A percentile compares a stretch with the other conserved stretches of the same genome.
Conservation (phyloP, 1,284 basidiomycete species). For the Irpex sp. region DNA sequence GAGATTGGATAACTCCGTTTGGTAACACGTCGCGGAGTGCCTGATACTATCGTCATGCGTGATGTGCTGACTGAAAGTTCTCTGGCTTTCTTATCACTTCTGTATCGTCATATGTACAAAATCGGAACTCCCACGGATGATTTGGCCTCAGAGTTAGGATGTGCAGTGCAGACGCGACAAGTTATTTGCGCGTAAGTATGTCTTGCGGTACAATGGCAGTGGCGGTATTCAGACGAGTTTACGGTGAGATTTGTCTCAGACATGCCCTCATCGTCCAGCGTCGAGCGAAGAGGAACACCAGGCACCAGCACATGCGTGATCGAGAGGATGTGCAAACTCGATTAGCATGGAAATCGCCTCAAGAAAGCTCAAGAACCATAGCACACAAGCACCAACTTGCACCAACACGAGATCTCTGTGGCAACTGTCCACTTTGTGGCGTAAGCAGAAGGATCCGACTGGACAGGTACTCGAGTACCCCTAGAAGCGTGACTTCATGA, state of each 20-base stretch:
- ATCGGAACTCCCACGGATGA: too few species aligned
- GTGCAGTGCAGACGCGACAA: too few species aligned
- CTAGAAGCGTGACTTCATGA: background rate
- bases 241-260: too few species aligned
- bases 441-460: background rate
- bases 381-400: background rate
- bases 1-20: background rate
- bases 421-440: background rate
- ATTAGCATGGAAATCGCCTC: background rate
- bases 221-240: too few species aligned
- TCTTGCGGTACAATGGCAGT: too few species aligned
- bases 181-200: too few species aligned
- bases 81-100: background rate
- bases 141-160: too few species aligned
- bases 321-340: background rate
- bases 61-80: background rate
- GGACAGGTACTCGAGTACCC: background rate
- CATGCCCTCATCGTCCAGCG: too few species aligned
- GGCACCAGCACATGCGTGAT: too few species aligned
- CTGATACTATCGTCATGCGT: background rate
- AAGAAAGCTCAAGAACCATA: background rate
- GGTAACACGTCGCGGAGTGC: background rate
- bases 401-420: background rate
- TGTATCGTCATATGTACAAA: background rate
- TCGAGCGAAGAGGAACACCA: too few species aligned